A percentile compares a stretch with the other conserved stretches of the same genome.
Evolutionary conservation across 2,329 filamentous ascomycete genomes (phyloP).

Genomic region (Talaromyces albobiverticillius): DNA sequence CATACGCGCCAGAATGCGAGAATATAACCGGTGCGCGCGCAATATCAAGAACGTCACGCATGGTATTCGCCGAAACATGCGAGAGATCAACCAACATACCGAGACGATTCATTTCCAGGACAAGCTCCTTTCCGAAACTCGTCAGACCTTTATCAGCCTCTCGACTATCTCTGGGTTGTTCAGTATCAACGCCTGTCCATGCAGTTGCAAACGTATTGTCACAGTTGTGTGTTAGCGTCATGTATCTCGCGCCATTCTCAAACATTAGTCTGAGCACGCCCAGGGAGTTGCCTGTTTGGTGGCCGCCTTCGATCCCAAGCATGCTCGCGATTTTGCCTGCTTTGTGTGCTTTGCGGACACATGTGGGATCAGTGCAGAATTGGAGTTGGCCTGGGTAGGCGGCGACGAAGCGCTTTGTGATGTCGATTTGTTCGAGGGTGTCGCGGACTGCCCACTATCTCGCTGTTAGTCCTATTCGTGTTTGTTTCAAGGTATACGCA

Average conservation of each 20-base stretch:
- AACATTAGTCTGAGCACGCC: neutral
- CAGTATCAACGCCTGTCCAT: too few species aligned
- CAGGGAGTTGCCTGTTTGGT: neutral
- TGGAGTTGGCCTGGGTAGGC: slow-evolving; percentile 21
- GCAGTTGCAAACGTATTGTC: slow-evolving; percentile 26
- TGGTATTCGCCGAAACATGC: slow-evolving; percentile 22
- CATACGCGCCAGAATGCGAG: slow-evolving; percentile 22
- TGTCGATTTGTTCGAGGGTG: slow-evolving; percentile 28
- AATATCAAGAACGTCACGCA: slow-evolving; percentile 21
- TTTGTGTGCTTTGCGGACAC: slow-evolving; percentile 20
- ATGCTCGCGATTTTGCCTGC: slow-evolving; percentile 16
- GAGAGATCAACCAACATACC: slow-evolving; percentile 29
- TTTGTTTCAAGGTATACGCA: too few species aligned
- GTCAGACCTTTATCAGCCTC: slow-evolving; percentile 21
- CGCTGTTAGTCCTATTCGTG: too few species aligned
- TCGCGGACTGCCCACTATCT: slow-evolving; percentile 23
- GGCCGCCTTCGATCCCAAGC: slow-evolving; percentile 11
- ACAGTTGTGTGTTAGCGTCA: slow-evolving; percentile 8
- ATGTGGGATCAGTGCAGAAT: slow-evolving; percentile 20
- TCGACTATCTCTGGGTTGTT: too few species aligned
- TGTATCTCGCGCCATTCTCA: neutral
- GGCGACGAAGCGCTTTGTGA: slow-evolving; percentile 22
- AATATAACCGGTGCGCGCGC: slow-evolving; percentile 25
- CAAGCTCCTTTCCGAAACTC: slow-evolving; percentile 20
- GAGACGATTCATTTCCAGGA: slow-evolving; percentile 29